phyloP scores from a whole-genome alignment of 495 filamentous ascomycete species.

The Penicillium atrosanguineum region DNA sequence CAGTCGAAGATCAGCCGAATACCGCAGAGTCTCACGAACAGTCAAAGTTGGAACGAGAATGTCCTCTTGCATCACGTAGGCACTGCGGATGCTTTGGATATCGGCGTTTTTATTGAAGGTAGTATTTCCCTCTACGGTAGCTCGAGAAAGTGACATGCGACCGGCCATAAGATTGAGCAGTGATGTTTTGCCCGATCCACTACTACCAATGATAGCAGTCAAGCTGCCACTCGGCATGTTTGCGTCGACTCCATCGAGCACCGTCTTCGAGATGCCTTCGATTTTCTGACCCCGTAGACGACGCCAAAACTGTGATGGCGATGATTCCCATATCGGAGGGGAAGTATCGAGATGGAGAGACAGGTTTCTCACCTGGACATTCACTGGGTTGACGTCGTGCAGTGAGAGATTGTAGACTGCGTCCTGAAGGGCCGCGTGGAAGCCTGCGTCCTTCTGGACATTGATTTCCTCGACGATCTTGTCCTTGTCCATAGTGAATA shows the following conservation, averaged over 20 bases:
- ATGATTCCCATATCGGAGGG: slow-evolving; percentile 37
- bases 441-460: slow-evolving; percentile 7
- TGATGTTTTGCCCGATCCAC: slow-evolving; percentile 72
- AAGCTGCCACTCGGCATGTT: slow-evolving; percentile 59
- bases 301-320: slow-evolving; percentile 22
- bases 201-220: slow-evolving; percentile 71
- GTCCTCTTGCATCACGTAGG: slow-evolving; percentile 79
- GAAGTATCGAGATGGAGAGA: slow-evolving; percentile 53
- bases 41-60: slow-evolving; percentile 67
- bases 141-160: slow-evolving; percentile 54
- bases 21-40: slow-evolving; percentile 67
- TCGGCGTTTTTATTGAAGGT: slow-evolving; percentile 56
- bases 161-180: slow-evolving; percentile 67
- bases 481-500: slow-evolving; percentile 18
- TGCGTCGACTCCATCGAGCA: slow-evolving; percentile 54
- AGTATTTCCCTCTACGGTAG: slow-evolving; percentile 51
- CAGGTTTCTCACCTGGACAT: slow-evolving; percentile 54
- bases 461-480: slow-evolving; percentile 12
- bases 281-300: slow-evolving; percentile 22
- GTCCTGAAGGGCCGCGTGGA: slow-evolving; percentile 11
- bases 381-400: slow-evolving; percentile 57
- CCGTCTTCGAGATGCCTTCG: slow-evolving; percentile 24
- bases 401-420: slow-evolving; percentile 47
- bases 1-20: slow-evolving; percentile 68
- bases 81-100: slow-evolving; percentile 54